Conservation (phyloP, 2,329 filamentous ascomycete genomes). For the Kalmusia sp. region DNA sequence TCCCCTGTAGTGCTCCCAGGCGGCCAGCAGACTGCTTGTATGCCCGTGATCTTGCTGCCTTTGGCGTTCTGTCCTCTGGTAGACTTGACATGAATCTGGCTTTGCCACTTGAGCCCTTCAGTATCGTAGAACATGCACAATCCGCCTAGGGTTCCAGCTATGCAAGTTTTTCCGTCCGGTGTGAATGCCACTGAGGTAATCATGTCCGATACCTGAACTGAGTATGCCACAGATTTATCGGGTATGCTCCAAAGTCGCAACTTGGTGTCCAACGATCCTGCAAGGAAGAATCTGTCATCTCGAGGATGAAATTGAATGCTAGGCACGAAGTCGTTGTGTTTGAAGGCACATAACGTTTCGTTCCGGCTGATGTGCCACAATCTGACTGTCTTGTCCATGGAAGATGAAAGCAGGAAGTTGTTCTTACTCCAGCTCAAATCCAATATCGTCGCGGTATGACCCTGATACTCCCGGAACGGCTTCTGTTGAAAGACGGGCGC, state of each 20-base stretch:
- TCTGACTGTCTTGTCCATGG: constrained; percentile 97
- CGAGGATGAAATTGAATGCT: constrained; percentile 93
- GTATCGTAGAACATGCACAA: constrained; percentile 92
- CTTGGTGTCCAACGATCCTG: constrained; percentile 88
- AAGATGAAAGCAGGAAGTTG: constrained; percentile 92
- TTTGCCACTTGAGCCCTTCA: constrained; percentile 81
- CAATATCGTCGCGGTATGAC: constrained; percentile 84
- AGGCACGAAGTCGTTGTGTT: constrained; percentile 93
- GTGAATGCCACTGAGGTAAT: constrained; percentile 95
- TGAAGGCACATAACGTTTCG: constrained; percentile 92
- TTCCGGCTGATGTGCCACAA: constrained; percentile 87
- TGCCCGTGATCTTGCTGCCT: constrained; percentile 96
- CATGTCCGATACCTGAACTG: constrained; percentile 78
- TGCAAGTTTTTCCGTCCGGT: constrained; percentile 86
- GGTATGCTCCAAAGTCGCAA: constrained; percentile 95
- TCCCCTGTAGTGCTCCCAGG: constrained; percentile 66
- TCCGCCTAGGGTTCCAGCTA: constrained; percentile 86
- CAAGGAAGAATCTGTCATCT: constrained; percentile 96
- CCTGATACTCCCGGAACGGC: constrained; percentile 79
- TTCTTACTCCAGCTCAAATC: constrained; percentile 99
- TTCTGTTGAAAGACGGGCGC: constrained; percentile 88
- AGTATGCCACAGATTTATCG: constrained; percentile 90
- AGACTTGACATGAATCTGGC: constrained; percentile 91
- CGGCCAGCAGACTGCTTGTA: constrained; percentile 74
- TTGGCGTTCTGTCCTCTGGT: constrained; percentile 92